phyloP scores from a whole-genome alignment of 805 yeast species.

The Pichia exigua region DNA sequence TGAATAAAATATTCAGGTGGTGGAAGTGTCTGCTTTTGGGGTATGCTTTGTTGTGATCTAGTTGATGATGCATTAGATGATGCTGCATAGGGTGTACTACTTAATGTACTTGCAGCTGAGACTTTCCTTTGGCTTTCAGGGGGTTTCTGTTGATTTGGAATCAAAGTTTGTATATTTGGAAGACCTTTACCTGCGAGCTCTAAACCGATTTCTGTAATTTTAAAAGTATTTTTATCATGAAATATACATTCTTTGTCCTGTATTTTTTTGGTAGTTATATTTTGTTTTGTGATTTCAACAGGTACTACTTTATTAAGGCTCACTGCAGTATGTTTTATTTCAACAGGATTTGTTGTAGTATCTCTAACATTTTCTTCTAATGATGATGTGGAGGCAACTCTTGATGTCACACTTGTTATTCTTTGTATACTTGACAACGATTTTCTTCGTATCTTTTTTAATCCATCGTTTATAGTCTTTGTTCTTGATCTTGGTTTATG shows the following conservation, averaged over 20 bases:
- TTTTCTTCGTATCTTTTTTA: background rate
- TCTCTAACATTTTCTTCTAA: background rate
- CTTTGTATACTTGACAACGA: background rate
- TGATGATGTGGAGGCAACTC: background rate
- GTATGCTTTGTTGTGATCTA: background rate
- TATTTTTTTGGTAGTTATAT: background rate
- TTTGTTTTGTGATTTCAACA: background rate
- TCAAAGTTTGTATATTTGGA: background rate
- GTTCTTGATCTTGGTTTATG: background rate
- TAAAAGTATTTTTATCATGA: background rate
- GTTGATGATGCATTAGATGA: conserved; percentile 3
- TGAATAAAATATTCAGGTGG: conserved; percentile 41
- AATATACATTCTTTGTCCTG: background rate
- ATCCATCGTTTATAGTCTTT: background rate
- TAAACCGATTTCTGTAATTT: conserved; percentile 24
- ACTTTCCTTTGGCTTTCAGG: background rate
- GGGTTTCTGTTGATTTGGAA: background rate
- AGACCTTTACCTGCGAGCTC: conserved; percentile 26
- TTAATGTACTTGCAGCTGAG: background rate
- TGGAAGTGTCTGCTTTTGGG: background rate
- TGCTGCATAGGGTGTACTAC: background rate
- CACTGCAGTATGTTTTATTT: background rate
- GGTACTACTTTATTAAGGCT: too few species aligned
- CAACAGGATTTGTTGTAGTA: background rate
- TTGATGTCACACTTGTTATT: background rate